A percentile compares a stretch with the other conserved stretches of the same genome.
Conservation (phyloP, 345 rosid species). For the Rhodomyrtus tomentosa region DNA sequence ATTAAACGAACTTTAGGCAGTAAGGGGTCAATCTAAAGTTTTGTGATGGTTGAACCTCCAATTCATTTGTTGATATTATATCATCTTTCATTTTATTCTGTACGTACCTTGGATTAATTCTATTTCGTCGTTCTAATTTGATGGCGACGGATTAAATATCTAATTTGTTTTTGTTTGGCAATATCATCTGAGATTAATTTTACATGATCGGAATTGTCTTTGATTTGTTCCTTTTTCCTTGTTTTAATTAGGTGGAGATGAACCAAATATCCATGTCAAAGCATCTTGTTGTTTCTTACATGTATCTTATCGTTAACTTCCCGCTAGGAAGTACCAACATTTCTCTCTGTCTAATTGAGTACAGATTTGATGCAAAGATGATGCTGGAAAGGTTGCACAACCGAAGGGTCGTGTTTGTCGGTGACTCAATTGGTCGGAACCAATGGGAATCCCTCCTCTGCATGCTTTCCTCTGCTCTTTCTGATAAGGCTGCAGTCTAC, state of each 20-base stretch:
- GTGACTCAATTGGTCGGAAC: constrained; percentile 91
- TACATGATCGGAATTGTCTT: background rate
- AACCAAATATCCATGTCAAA: background rate
- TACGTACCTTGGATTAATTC: background rate
- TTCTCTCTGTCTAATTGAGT: background rate
- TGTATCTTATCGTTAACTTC: background rate
- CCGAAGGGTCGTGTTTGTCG: constrained; percentile 67
- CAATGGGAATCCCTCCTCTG: constrained; percentile 96
- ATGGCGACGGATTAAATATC: background rate
- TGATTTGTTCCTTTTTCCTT: background rate
- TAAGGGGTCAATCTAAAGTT: background rate
- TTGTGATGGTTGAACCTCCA: background rate
- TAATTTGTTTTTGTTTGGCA: background rate
- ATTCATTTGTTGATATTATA: background rate
- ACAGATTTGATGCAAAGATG: constrained; percentile 59
- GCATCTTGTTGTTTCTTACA: background rate
- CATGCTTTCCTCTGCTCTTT: constrained; percentile 57
- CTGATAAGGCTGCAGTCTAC: constrained; percentile 48
- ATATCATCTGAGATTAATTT: background rate
- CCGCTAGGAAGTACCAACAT: background rate
- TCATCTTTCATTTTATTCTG: background rate
- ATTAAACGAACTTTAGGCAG: background rate
- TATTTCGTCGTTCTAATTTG: background rate
- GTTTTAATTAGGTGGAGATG: background rate
- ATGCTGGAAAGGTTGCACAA: constrained; percentile 61